Evolutionary conservation across 2,329 filamentous ascomycete species (phyloP).

Genomic region (Fusarium continuum): DNA sequence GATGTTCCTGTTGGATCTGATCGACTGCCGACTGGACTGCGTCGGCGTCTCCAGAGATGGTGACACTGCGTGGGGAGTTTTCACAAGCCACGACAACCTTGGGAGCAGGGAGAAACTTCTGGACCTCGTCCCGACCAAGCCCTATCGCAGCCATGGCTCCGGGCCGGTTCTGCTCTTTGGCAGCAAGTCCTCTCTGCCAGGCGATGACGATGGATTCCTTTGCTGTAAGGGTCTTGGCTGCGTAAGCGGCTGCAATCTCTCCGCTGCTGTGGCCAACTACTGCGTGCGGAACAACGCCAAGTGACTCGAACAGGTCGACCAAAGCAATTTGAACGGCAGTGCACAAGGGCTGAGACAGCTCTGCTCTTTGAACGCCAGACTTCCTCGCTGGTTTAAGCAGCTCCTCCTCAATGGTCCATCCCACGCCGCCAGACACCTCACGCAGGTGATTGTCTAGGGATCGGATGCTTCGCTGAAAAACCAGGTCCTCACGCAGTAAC

Average conservation of each 20-base stretch:
- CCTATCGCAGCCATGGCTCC: constrained; percentile 54
- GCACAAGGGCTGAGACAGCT: constrained; percentile 51
- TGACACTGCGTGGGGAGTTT: constrained; percentile 50
- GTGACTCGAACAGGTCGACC: constrained; percentile 49
- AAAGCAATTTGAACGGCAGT: constrained; percentile 57
- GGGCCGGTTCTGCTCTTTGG: not conserved
- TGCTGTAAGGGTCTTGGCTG: constrained; percentile 48
- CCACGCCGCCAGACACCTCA: not conserved
- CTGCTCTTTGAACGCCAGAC: constrained; percentile 44
- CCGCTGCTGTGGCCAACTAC: constrained; percentile 56
- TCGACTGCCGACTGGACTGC: constrained; percentile 42
- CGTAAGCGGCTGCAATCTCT: constrained; percentile 57
- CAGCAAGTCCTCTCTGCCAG: constrained; percentile 51
- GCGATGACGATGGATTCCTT: constrained; percentile 51
- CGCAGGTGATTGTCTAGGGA: constrained; percentile 19
- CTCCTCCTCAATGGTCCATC: constrained; percentile 35
- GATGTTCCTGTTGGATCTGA: constrained; percentile 42
- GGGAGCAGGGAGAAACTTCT: constrained; percentile 34
- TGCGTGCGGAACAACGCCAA: constrained; percentile 46
- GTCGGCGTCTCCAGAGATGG: constrained; percentile 47
- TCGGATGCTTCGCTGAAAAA: constrained; percentile 15
- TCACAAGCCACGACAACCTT: constrained; percentile 49
- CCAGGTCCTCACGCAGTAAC: constrained; percentile 2
- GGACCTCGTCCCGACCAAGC: constrained; percentile 45
- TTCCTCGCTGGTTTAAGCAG: constrained; percentile 11